Percentiles rank a stretch among this genome's conserved stretches.
These are phyloP conservation scores for Boletus rubescentipes DNA, from an alignment of 768 basidiomycete species.

Conservation along the genomic window DNA sequence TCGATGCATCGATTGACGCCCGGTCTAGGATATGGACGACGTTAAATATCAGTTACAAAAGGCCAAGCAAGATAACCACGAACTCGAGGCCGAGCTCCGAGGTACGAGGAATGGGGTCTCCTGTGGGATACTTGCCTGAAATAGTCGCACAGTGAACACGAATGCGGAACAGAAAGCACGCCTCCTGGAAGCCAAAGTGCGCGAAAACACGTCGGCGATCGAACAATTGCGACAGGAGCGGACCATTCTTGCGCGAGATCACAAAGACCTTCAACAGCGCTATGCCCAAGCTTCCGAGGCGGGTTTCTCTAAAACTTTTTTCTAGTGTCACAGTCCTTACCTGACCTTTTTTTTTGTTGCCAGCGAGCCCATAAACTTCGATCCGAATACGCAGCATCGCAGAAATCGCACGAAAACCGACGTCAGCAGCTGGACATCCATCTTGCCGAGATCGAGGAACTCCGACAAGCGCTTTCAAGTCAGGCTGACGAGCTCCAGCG, in stretches of 20 bases:
- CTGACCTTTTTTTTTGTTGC: background rate
- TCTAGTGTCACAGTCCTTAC: background rate
- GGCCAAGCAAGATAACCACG: conserved; percentile 71
- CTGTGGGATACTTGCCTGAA: background rate
- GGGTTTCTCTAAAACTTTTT: conserved; percentile 13
- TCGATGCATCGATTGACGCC: conserved; percentile 2
- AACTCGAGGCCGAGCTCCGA: conserved; percentile 72
- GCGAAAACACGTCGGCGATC: conserved; percentile 68
- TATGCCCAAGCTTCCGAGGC: conserved; percentile 71
- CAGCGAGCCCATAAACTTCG: conserved; percentile 64
- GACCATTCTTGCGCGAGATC: conserved; percentile 61
- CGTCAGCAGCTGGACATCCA: conserved; percentile 74
- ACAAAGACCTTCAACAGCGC: conserved; percentile 69
- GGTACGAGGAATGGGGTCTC: conserved; percentile 41
- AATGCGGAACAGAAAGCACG: conserved; percentile 74
- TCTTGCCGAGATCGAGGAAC: conserved; percentile 70
- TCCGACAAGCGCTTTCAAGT: conserved; percentile 62
- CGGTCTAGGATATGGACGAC: conserved; percentile 71
- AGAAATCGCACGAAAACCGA: conserved; percentile 66
- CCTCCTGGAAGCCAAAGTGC: conserved; percentile 61
- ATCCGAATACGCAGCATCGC: conserved; percentile 57
- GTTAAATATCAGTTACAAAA: conserved; percentile 66
- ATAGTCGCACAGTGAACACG: conserved; percentile 46
- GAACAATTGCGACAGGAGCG: conserved; percentile 79
- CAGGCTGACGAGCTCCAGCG: conserved; percentile 63